Evolutionary conservation across 164 flowering plant genomes (phyloP).

Genomic region (Nymphaea thermarum): DNA sequence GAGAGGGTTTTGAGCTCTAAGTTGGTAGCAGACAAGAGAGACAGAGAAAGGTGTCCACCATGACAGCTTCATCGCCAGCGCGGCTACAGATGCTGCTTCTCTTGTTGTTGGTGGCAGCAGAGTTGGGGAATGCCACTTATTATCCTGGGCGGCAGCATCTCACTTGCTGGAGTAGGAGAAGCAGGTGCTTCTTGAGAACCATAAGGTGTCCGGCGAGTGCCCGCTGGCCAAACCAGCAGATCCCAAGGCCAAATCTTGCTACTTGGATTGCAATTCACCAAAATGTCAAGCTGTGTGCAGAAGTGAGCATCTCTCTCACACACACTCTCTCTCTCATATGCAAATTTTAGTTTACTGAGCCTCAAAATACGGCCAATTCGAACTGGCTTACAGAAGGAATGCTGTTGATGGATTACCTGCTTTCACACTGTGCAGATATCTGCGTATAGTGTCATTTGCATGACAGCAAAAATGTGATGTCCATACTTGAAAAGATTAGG

Average conservation of each 20-base stretch:
- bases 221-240: constrained; percentile 15
- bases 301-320: constrained; percentile 14
- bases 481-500: too few relatives aligned
- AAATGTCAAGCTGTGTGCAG: constrained; percentile 26
- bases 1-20: too few relatives aligned
- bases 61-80: too few relatives aligned
- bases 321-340: neutral
- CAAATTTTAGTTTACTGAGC: neutral
- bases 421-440: neutral
- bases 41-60: too few relatives aligned
- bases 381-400: neutral
- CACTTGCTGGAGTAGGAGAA: constrained; percentile 9
- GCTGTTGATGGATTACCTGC: neutral
- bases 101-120: neutral
- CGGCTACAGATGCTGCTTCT: constrained; percentile 5
- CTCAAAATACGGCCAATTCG: neutral
- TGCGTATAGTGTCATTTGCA: too few relatives aligned
- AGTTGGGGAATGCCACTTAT: constrained; percentile 3
- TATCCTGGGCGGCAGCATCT: neutral
- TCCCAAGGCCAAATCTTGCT: constrained; percentile 21
- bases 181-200: constrained; percentile 14
- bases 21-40: too few relatives aligned
- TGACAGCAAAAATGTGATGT: too few relatives aligned
- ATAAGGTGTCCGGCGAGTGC: constrained; percentile 21
- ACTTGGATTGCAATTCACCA: constrained; percentile 23